Percentiles rank a stretch among this genome's conserved stretches.
phyloP scores from a whole-genome alignment of 2,329 filamentous ascomycete genomes.

The Aspergillus latus region DNA sequence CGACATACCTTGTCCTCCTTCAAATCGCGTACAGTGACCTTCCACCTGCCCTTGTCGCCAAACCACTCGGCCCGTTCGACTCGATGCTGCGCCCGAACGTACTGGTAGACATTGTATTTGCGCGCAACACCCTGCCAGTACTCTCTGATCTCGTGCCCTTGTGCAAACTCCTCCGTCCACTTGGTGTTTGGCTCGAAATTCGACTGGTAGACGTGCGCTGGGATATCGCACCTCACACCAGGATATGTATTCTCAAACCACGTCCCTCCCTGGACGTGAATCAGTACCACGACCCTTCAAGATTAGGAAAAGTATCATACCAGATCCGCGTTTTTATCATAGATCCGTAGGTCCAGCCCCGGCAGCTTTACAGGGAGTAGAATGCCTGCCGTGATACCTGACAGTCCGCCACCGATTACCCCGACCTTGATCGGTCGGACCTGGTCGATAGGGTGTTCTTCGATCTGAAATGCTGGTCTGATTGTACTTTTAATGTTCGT shows the following conservation, averaged over 20 bases:
- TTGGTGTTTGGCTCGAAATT: slow-evolving; percentile 67
- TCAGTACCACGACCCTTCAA: too few relatives aligned
- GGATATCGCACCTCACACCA: slow-evolving; percentile 67
- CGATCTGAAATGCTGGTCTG: slow-evolving; percentile 32
- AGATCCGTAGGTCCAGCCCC: slow-evolving; percentile 63
- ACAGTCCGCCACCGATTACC: slow-evolving; percentile 64
- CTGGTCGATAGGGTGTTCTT: slow-evolving; percentile 51
- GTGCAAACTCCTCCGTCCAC: slow-evolving; percentile 68
- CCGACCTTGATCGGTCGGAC: slow-evolving; percentile 54
- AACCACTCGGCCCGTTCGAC: slow-evolving; percentile 61
- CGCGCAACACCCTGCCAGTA: slow-evolving; percentile 65
- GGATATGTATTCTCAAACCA: slow-evolving; percentile 58
- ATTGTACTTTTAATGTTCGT: neutral
- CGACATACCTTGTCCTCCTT: slow-evolving; percentile 26
- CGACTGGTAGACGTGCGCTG: slow-evolving; percentile 68
- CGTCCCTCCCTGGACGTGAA: slow-evolving; percentile 43
- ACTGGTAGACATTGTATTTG: slow-evolving; percentile 65
- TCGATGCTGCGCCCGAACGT: slow-evolving; percentile 56
- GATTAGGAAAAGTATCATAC: slow-evolving; percentile 44
- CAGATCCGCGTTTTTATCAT: slow-evolving; percentile 67
- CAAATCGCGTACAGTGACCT: slow-evolving; percentile 44
- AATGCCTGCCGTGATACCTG: slow-evolving; percentile 64
- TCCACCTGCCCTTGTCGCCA: slow-evolving; percentile 55
- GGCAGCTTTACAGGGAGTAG: slow-evolving; percentile 69
- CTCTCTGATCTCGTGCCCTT: slow-evolving; percentile 64